Base-by-base conservation (phyloP, 352 stramenopile species). In the Globisporangium ultimum region DNA sequence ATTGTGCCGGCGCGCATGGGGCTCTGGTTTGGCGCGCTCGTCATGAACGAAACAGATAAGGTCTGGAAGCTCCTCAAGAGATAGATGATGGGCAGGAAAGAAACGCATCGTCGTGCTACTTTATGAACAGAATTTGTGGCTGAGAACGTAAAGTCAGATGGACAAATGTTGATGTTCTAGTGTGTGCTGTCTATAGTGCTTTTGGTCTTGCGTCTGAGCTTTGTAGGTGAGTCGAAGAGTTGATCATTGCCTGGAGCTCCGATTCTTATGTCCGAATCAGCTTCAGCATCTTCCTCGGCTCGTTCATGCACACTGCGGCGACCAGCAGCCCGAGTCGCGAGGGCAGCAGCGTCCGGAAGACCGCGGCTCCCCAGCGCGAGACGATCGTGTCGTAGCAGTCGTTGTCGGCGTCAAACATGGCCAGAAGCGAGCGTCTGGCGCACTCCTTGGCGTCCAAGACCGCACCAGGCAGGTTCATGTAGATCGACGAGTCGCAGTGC, bases 371-470 rank as follows among this genome's bases (percentile, higher is more conserved):
- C 14, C 69, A 57, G 55, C 64, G 72, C 6, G 74, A 67, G 36
- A 83, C 67, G 56, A 72, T 78, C 47, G 78, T 76, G 64, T 88
- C 79, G 57, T 89, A 82, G 11, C 60, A 68, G 48, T 82, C 48
- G 9, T 70, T 69, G 9, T 81, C 58, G 14, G 61, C 78, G 32
- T 64, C 40, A 50, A 91, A 84, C 58, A 88, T 80, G 45, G 79
- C 75, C 9, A 74, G 60, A 5, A 91, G 54, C 12, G 72, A 72
- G 14, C 72, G 52, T 14, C 48, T 45, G 3, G 77, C 81, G n/a
- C 66, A 76, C 36, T 77, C 67, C 54, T 80, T 79, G 12, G 66
- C 64, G 49, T 73, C 57, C 17, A 69, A 64, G n/a, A 69, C 66
- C 15, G 65, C 71, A 8, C 68, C 66, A 0, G 66, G 65, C 18